Evolutionary conservation across 176 grass and related monocot species (phyloP), one percentile per base, ranked within the genome.

Genomic region (Musa beccarii): DNA sequence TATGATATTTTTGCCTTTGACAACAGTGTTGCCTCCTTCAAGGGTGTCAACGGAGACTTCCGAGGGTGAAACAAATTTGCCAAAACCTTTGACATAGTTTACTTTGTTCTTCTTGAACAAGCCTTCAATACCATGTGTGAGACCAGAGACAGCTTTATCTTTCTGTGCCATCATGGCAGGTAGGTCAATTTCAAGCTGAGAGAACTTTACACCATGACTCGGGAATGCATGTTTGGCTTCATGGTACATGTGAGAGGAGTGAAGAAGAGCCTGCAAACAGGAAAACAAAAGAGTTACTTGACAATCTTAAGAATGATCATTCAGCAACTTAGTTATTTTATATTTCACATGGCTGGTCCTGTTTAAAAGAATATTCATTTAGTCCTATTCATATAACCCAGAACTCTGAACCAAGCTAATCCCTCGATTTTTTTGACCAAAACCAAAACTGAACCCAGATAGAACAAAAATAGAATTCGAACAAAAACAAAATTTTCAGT

Each of bases 101-200:
- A 99, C 95, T 77, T 99, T 99, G 81, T 99, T 99, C 84, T 99
- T 99, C 77, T 99, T 99, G 26, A 99, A 89, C 51, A 99, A 84
- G 21, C 95, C 95, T 84, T 99, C 95, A 63, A 99, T 94, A 68
- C 95, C 95, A 25, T 88, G 89, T 14, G 95, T 99, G 49, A 99
- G 75, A 61, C 95, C 95, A 68, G 81, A 56, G 25, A 99, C 95
- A 28, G 95, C 95, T 75, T 99, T 94, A 76, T 94, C 91, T 86
- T 99, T 99, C 80, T 99, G 95, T 50, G 91, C 63, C 95, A 99
- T 86, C 95, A 99, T 99, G 16, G 95, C 91, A 63, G 86, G 82
- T 20, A 99, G 86, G 68, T 99, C 95, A 0, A 99, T 76, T 86
- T 99, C 90, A 55, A 99, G 62, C 76, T 89, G 83, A 79, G 88